A percentile compares a stretch with the other conserved stretches of the same genome.
phyloP scores from a whole-genome alignment of 768 basidiomycete genomes.

The Pisolithus albus region DNA sequence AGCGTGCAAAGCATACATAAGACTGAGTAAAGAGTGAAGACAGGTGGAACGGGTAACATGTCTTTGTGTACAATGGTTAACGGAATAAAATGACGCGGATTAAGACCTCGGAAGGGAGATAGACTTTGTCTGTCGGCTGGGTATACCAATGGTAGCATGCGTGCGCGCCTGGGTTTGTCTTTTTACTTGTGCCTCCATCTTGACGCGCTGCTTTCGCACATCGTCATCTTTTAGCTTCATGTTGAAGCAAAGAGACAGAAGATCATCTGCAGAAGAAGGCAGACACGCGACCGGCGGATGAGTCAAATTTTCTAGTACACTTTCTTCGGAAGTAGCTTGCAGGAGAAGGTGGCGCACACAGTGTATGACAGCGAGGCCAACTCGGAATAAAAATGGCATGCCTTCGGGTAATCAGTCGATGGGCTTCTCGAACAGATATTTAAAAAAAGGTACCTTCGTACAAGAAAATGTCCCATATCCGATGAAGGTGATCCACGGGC shows the following conservation, averaged over 20 bases:
- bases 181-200: slow-evolving; percentile 70
- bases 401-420: slow-evolving; percentile 35
- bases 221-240: slow-evolving; percentile 78
- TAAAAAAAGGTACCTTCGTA: slow-evolving; percentile 58
- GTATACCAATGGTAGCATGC: slow-evolving; percentile 16
- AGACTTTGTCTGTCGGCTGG: slow-evolving; percentile 19
- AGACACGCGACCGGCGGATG: slow-evolving; percentile 48
- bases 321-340: slow-evolving; percentile 40
- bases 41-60: too few species aligned
- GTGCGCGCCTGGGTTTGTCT: slow-evolving; percentile 42
- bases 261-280: slow-evolving; percentile 52
- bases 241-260: slow-evolving; percentile 54
- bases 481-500: slow-evolving; percentile 56
- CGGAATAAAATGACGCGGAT: not conserved
- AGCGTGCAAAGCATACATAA: too few species aligned
- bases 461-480: slow-evolving; percentile 80
- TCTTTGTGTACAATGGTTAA: not conserved
- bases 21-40: not conserved
- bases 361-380: slow-evolving; percentile 58
- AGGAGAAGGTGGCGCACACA: slow-evolving; percentile 56
- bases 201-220: slow-evolving; percentile 63
- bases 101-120: slow-evolving; percentile 24
- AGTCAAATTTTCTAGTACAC: slow-evolving; percentile 42
- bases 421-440: not conserved
- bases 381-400: slow-evolving; percentile 65